Conservation (phyloP, 768 basidiomycete genomes). For the Cystobasidium tubakii region DNA sequence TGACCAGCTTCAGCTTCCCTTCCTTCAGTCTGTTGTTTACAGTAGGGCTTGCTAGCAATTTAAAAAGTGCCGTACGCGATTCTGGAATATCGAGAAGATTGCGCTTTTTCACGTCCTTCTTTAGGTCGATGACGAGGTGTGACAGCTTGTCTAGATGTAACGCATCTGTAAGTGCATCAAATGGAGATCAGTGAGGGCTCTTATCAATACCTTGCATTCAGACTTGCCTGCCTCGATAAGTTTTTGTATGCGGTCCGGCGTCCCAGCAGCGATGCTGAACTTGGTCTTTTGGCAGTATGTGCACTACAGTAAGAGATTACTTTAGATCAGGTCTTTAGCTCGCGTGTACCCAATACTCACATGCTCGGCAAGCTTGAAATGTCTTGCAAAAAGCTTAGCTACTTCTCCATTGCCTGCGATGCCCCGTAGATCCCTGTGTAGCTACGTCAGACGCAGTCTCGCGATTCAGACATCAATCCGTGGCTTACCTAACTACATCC, state of each 20-base stretch:
- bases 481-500: conserved; percentile 68
- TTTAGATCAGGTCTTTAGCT: too few relatives aligned
- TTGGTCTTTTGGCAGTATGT: conserved; percentile 76
- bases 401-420: conserved; percentile 65
- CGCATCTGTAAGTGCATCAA: not conserved
- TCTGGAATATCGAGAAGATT: conserved; percentile 32
- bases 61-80: conserved; percentile 14
- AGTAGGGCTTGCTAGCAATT: conserved; percentile 2
- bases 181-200: not conserved
- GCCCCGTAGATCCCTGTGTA: conserved; percentile 47
- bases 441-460: conserved; percentile 48
- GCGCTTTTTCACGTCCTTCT: conserved; percentile 32
- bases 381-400: conserved; percentile 86
- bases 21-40: conserved; percentile 26
- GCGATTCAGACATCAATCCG: conserved; percentile 57
- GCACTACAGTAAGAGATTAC: conserved; percentile 55
- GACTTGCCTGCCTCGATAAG: conserved; percentile 51
- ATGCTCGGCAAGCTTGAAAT: conserved; percentile 24
- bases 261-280: conserved; percentile 81
- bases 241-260: conserved; percentile 84
- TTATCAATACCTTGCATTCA: not conserved
- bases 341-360: too few relatives aligned
- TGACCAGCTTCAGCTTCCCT: conserved; percentile 25
- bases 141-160: conserved; percentile 5
- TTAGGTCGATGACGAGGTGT: conserved; percentile 26